Base-by-base conservation (phyloP, 1,139 yeast genomes). In the Saccharomycopsis phalli region DNA sequence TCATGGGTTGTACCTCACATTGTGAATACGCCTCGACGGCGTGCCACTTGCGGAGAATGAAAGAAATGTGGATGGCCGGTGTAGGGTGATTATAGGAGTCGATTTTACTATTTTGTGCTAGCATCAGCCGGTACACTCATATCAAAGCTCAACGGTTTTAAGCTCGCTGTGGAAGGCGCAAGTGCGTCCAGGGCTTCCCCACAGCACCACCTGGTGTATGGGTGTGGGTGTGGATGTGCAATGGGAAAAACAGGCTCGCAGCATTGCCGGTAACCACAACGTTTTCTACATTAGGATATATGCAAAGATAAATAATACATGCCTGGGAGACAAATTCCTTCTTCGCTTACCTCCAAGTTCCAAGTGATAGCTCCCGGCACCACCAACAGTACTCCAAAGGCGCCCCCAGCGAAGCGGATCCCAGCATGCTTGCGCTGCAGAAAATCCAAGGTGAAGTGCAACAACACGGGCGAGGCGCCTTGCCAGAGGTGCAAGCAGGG, bases 401-500 rank as follows among this genome's bases (percentile, higher is more conserved):
- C 13, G 5, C 8, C 25, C 8, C 13, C 40, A 6, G 14, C 40
- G 5, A 42, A 48, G 38, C 44, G 56, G 34, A 50, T 54, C 19
- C 76, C 73, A 52, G 86, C 86, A 4, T 79, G 87, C 53, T 63
- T 73, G 18, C 68, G 68, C 52, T 79, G 87, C 54, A 71, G 81
- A 45, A 65, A 67, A 53, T 69, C 81, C 25, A 79, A 79, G 58
- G 79, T 78, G 23, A 76, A 70, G 56, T 79, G 87, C 51, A 66
- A 68, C 23, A 71, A 71, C 48, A 53, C 58, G 6, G 54, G 51
- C n/a, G 49, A 51, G 11, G 50, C 55, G 36, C 79, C 80, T 1
- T 79, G 87, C 54, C 71, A 69, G 47, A 55, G 83, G 44, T 79
- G 87, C 52, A 50, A 64, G 17, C 67, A 68, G 34, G 66, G 62